phyloP scores from a whole-genome alignment of 75 land plant species.

The Cupressus sempervirens region DNA sequence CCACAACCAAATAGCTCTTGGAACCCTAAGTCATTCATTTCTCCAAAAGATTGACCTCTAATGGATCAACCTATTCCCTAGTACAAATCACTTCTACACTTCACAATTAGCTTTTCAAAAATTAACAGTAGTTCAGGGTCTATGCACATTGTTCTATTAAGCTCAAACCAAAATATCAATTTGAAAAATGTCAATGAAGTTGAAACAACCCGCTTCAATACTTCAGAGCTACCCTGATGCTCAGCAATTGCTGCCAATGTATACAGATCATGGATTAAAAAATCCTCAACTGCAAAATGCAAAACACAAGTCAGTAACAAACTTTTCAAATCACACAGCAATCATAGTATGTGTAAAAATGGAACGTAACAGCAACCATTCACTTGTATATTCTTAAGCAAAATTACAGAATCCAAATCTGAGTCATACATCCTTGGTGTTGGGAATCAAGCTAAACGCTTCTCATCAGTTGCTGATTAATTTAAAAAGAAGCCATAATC shows the following conservation, averaged over 20 bases:
- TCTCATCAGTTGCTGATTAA: background rate
- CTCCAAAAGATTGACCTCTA: background rate
- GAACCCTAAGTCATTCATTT: background rate
- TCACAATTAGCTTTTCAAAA: background rate
- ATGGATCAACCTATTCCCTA: background rate
- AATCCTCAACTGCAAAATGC: conserved; percentile 50
- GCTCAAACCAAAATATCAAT: background rate
- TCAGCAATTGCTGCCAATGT: conserved; percentile 33
- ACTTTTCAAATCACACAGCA: background rate
- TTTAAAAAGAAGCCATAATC: background rate
- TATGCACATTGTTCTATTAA: background rate
- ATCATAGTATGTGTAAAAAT: background rate
- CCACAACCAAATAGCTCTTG: background rate
- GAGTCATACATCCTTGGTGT: background rate
- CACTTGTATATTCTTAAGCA: background rate
- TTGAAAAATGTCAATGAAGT: background rate
- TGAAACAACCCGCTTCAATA: conserved; percentile 41
- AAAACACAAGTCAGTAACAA: background rate
- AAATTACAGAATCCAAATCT: background rate
- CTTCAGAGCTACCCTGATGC: conserved; percentile 16
- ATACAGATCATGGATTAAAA: conserved; percentile 39
- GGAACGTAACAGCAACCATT: too few species aligned
- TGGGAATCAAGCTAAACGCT: background rate
- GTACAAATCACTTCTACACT: background rate
- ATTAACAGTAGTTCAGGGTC: background rate